Conservation (phyloP, 768 basidiomycete genomes). For the Hysterangium stoloniferum region DNA sequence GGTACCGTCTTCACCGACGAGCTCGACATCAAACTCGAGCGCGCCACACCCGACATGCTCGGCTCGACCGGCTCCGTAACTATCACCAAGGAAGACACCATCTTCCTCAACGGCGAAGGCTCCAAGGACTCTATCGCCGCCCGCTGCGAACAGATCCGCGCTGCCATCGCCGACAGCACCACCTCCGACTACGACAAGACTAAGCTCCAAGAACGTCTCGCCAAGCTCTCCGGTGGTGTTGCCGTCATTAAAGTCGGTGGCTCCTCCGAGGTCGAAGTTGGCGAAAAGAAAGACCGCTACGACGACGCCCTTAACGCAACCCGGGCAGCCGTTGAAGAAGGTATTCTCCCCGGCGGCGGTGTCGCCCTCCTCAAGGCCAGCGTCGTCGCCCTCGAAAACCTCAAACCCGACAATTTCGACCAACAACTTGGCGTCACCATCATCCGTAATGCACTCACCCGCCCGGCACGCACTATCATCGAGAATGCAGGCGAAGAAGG, state of each 20-base stretch:
- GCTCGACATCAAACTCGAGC: conserved; percentile 95
- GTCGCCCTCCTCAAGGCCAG: conserved; percentile 84
- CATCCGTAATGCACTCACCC: conserved; percentile 76
- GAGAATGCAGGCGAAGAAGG: conserved; percentile 93
- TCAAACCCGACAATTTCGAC: conserved; percentile 71
- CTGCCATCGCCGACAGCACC: conserved; percentile 68
- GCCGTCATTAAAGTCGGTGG: conserved; percentile 99
- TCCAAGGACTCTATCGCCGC: conserved; percentile 84
- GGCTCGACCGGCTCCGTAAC: conserved; percentile 88
- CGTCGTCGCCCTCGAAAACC: conserved; percentile 52
- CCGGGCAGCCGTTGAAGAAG: conserved; percentile 96
- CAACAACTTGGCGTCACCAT: conserved; percentile 94
- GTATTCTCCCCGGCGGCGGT: conserved; percentile 95
- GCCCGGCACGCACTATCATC: conserved; percentile 83
- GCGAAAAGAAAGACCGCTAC: conserved; percentile 99
- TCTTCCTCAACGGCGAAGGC: conserved; percentile 90
- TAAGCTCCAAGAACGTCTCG: conserved; percentile 94
- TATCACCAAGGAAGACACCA: conserved; percentile 97
- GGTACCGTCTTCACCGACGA: conserved; percentile 97
- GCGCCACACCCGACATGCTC: conserved; percentile 79
- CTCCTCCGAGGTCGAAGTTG: conserved; percentile 87
- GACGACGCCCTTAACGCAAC: conserved; percentile 98
- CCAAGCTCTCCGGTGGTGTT: conserved; percentile 93
- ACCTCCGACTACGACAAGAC: conserved; percentile 92
- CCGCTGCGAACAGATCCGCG: conserved; percentile 93